phyloP scores from a whole-genome alignment of 441 rosid species.

The Corymbia citriodora region DNA sequence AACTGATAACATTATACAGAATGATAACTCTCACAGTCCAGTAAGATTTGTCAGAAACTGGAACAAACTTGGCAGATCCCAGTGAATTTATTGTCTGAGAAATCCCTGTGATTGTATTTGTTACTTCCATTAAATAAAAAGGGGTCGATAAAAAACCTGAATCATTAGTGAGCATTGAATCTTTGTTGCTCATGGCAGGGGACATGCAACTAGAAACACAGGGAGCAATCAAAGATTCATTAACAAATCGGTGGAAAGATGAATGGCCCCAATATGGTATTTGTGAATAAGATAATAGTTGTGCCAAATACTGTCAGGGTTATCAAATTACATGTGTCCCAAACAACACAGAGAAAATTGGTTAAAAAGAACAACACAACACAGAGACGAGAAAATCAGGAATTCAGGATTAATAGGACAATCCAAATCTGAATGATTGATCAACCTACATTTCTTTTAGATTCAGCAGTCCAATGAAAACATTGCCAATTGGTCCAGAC shows the following conservation, averaged over 20 bases:
- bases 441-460: constrained; percentile 69
- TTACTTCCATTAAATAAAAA: not conserved
- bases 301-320: not conserved
- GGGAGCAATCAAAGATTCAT: not conserved
- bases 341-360: not conserved
- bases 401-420: not conserved
- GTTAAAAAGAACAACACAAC: not conserved
- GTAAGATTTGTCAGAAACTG: constrained; percentile 66
- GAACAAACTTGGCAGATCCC: constrained; percentile 95
- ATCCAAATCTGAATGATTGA: not conserved
- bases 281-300: not conserved
- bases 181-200: not conserved
- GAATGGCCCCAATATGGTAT: not conserved
- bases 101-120: constrained; percentile 55
- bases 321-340: not conserved
- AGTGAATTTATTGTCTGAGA: constrained; percentile 69
- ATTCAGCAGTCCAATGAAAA: constrained; percentile 60
- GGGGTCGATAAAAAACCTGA: not conserved
- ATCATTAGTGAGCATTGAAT: not conserved
- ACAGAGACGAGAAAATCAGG: not conserved
- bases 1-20: not conserved
- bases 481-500: constrained; percentile 86
- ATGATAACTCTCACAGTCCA: constrained; percentile 46
- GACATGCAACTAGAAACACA: not conserved
- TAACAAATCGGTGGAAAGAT: not conserved